Conservation (phyloP, 148 eudicot species). For the Rhododendron griersonianum region DNA sequence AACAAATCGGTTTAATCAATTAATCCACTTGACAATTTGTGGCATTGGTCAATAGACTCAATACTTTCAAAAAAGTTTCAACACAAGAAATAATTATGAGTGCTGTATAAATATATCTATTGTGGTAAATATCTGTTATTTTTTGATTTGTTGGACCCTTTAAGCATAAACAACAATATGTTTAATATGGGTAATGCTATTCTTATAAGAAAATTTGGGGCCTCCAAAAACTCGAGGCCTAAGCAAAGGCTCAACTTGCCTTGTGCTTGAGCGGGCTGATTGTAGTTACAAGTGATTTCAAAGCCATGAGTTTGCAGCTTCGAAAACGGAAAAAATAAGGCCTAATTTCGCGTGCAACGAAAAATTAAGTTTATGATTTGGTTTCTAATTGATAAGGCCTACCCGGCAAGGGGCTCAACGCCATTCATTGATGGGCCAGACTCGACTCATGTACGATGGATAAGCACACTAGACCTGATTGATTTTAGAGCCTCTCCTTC, state of each 20-base stretch:
- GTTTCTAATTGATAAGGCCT: no score
- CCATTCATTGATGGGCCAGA: no score
- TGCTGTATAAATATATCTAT: background rate
- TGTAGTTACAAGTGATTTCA: background rate
- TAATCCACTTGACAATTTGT: background rate
- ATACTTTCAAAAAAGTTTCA: background rate
- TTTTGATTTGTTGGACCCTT: background rate
- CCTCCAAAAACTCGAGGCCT: background rate
- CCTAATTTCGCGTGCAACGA: no score
- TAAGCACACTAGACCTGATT: no score
- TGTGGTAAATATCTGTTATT: background rate
- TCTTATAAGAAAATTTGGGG: no score
- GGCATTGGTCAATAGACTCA: background rate
- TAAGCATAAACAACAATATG: background rate
- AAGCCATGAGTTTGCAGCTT: background rate
- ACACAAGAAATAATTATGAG: background rate
- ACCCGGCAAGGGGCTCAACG: no score
- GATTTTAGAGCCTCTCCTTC: no score
- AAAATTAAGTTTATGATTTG: no score
- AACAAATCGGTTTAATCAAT: background rate
- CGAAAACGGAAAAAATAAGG: no score
- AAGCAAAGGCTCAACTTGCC: background rate
- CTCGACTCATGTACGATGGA: no score
- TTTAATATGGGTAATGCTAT: background rate
- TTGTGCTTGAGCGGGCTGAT: background rate